phyloP scores from a whole-genome alignment of 1,284 basidiomycete species.

The Ceratobasidium sp. region DNA sequence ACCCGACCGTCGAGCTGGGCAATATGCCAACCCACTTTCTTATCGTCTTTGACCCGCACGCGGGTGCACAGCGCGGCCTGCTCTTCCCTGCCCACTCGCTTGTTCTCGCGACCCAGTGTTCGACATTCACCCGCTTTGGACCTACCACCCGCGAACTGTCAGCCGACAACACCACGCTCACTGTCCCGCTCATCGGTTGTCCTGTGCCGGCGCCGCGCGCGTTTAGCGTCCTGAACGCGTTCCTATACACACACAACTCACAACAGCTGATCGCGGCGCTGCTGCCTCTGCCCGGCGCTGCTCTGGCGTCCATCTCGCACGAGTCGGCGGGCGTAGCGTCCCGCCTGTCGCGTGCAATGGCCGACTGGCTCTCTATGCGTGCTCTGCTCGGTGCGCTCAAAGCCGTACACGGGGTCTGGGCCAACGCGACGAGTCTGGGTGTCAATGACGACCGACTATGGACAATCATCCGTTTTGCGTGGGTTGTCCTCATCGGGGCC shows the following conservation, averaged over 20 bases:
- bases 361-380: conserved; percentile 26
- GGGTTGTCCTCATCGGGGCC: conserved; percentile 11
- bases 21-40: conserved; percentile 32
- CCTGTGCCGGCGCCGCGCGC: not conserved
- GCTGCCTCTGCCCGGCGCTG: conserved; percentile 11
- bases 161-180: conserved; percentile 11
- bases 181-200: conserved; percentile 4
- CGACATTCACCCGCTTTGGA: not conserved
- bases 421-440: conserved; percentile 16
- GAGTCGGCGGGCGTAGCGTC: conserved; percentile 1
- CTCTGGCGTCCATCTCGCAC: conserved; percentile 4
- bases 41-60: conserved; percentile 20
- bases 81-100: conserved; percentile 35
- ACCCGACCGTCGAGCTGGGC: not conserved
- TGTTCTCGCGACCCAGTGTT: conserved; percentile 36
- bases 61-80: not conserved
- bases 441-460: conserved; percentile 37
- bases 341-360: not conserved
- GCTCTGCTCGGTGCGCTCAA: conserved; percentile 20
- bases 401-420: conserved; percentile 15
- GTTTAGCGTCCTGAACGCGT: conserved; percentile 16
- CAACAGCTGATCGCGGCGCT: conserved; percentile 12
- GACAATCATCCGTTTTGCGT: conserved; percentile 17
- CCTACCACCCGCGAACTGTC: conserved; percentile 16
- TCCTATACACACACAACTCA: conserved; percentile 14